These are phyloP conservation scores for Leucocoprinus birnbaumii DNA, from an alignment of 768 basidiomycete species.

Conservation along the genomic window DNA sequence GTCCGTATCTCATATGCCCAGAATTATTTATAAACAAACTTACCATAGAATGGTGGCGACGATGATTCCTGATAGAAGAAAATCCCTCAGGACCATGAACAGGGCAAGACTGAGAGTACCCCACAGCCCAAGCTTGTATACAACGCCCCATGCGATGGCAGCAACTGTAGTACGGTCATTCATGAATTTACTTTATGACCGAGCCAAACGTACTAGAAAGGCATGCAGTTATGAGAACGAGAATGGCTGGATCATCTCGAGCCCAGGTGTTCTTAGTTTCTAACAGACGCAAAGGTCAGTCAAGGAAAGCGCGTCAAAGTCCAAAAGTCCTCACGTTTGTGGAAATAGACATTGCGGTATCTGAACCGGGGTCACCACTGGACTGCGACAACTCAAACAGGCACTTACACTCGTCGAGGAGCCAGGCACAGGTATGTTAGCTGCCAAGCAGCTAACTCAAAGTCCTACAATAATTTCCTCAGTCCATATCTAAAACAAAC, in stretches of 20 bases:
- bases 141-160: constrained; percentile 81
- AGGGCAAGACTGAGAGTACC: constrained; percentile 64
- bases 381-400: too few species aligned
- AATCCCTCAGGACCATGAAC: constrained; percentile 88
- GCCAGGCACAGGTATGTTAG: constrained; percentile 91
- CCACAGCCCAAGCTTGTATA: constrained; percentile 64
- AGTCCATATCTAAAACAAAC: not conserved
- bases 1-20: constrained; percentile 16
- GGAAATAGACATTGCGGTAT: constrained; percentile 96
- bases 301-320: not conserved
- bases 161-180: constrained; percentile 47
- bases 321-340: constrained; percentile 68
- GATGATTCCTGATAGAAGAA: constrained; percentile 72
- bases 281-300: constrained; percentile 23
- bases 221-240: constrained; percentile 80
- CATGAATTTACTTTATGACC: not conserved
- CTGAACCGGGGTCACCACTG: constrained; percentile 37
- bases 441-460: constrained; percentile 96
- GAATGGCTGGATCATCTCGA: constrained; percentile 93
- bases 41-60: constrained; percentile 79
- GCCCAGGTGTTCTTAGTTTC: constrained; percentile 99
- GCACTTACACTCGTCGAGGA: constrained; percentile 87
- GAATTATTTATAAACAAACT: constrained; percentile 17
- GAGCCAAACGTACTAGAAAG: constrained; percentile 60
- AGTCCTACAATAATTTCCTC: constrained; percentile 58